Evolutionary conservation across 2,329 filamentous ascomycete genomes (phyloP), one percentile per base, ranked within the genome.

Genomic region (Calonectria henricotiae): DNA sequence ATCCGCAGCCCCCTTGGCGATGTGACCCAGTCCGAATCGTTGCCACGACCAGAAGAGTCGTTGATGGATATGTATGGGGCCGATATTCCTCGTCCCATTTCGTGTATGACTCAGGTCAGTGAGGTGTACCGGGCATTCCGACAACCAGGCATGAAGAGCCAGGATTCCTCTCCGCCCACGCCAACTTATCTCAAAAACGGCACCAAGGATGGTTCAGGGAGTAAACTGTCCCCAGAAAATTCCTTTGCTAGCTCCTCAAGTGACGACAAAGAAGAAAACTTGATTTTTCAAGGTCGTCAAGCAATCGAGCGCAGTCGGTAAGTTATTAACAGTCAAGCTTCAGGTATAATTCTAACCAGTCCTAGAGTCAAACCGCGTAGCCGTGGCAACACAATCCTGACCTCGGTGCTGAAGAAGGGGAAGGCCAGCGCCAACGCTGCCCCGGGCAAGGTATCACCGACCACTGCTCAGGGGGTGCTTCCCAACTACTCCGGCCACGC

Each of bases 401-500:
- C 86, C 71, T 83, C 80, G 17, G 83, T 89, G 81, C 76, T 88
- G 74, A 88, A 86, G 78, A 88, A 86, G 74, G 85, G 85, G n/a
- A 83, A 86, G 41, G 81, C 86, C 13, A 88, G 85, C 69, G 85
- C 82, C 54, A 81, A 81, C 51, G 85, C 79, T 8, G 80, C 86
- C 51, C 85, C 86, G 12, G 82, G 87, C 61, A 82, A 87, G 11
- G 80, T 90, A 58, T 88, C 87, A 3, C 86, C 88, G 4, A 86
- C 85, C 51, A 89, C 87, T 13, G 88, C 85, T 8, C 87, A 85
- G 32, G 88, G 87, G n/a, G 84, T 86, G 49, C 79, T 90, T 54
- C 88, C 87, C 17, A 86, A 88, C 37, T 89, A 87, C 67, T 78
- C 82, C 11, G 87, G 87, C 20, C 82, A 89, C 74, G 87, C 87